Percentiles rank a stretch among this genome's conserved stretches.
Evolutionary conservation across 345 rosid species (phyloP).

Genomic region (Theobroma cacao): DNA sequence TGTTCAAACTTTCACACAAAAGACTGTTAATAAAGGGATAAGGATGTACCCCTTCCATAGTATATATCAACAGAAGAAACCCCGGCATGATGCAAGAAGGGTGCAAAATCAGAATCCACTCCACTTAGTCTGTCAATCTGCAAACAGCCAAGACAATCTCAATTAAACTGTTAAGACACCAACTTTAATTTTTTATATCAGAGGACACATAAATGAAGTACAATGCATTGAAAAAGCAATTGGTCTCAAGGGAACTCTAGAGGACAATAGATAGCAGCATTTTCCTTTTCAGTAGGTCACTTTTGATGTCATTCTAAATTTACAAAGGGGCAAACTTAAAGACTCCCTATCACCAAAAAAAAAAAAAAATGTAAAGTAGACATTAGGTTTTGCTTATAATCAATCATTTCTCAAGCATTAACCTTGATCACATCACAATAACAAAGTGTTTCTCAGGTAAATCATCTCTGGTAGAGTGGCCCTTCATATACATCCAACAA

Average conservation of each 20-base stretch:
- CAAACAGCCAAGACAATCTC: slow-evolving; percentile 15
- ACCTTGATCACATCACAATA: background rate
- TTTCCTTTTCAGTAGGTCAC: background rate
- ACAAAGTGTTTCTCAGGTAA: background rate
- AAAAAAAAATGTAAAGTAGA: background rate
- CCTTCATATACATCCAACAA: background rate
- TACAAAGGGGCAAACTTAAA: background rate
- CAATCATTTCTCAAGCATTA: background rate
- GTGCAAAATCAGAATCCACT: slow-evolving; percentile 87
- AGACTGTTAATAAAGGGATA: background rate
- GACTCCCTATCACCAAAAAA: background rate
- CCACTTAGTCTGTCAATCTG: slow-evolving; percentile 87
- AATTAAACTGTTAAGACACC: background rate
- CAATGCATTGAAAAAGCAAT: background rate
- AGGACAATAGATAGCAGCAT: background rate
- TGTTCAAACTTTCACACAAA: background rate
- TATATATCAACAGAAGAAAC: slow-evolving; percentile 85
- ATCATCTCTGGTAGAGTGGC: background rate
- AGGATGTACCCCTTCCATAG: slow-evolving; percentile 74
- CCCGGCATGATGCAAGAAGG: slow-evolving; percentile 95
- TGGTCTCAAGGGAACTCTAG: background rate
- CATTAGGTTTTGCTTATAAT: background rate
- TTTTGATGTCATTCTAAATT: background rate
- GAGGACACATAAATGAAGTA: background rate
- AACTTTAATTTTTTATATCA: background rate